Evolutionary conservation across 2,329 filamentous ascomycete species (phyloP).

Genomic region (Pseudovirgaria hyperparasitica): DNA sequence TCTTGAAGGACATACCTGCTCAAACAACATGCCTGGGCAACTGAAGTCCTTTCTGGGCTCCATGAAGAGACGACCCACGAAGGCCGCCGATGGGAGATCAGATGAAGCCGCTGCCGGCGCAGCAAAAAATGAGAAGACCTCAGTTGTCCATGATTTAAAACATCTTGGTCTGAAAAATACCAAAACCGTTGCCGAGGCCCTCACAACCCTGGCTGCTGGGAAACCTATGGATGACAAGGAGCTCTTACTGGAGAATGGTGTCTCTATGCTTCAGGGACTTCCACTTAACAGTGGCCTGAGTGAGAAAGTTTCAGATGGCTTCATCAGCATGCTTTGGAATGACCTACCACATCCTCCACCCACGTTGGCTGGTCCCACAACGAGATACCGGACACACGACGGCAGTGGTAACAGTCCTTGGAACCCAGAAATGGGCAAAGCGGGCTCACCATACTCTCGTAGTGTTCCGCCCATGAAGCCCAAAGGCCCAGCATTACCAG

Average conservation of each 20-base stretch:
- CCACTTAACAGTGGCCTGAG: conserved; percentile 37
- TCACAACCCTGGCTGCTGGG: conserved; percentile 31
- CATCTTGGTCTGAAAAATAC: conserved; percentile 27
- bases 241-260: conserved; percentile 37
- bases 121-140: no score
- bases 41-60: conserved; percentile 31
- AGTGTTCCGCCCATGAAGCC: conserved; percentile 34
- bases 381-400: conserved; percentile 32
- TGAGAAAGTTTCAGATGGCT: conserved; percentile 34
- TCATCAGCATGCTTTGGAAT: conserved; percentile 41
- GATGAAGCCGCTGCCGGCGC: conserved; percentile 15
- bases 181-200: conserved; percentile 25
- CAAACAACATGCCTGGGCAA: conserved; percentile 17
- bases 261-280: conserved; percentile 39
- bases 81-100: conserved; percentile 35
- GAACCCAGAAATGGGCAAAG: conserved; percentile 40
- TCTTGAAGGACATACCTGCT: neutral
- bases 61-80: conserved; percentile 34
- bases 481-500: conserved; percentile 37
- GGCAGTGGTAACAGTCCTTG: conserved; percentile 36
- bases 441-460: conserved; percentile 33
- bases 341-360: conserved; percentile 40
- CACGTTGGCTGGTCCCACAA: conserved; percentile 33
- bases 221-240: conserved; percentile 36
- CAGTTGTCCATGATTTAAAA: conserved; percentile 23